Evolutionary conservation across 2,329 filamentous ascomycete species (phyloP).

Genomic region (Tolypocladium inflatum): DNA sequence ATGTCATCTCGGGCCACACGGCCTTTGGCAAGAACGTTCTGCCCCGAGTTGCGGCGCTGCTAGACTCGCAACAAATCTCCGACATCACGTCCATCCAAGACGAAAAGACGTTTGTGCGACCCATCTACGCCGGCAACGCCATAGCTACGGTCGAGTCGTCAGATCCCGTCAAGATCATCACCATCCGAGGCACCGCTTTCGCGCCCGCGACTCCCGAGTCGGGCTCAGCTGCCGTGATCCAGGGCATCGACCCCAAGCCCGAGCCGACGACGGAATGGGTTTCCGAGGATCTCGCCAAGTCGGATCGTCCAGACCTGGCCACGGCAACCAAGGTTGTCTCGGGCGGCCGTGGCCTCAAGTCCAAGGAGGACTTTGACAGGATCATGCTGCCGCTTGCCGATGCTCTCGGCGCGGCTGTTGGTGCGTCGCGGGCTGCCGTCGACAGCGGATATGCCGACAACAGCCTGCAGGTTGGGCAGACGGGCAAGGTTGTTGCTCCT

Average conservation of each 20-base stretch:
- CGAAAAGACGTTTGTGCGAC: slow-evolving; percentile 90
- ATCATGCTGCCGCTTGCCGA: slow-evolving; percentile 90
- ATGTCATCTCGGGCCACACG: slow-evolving; percentile 82
- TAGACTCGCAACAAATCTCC: slow-evolving; percentile 89
- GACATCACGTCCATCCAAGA: slow-evolving; percentile 81
- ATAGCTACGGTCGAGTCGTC: slow-evolving; percentile 91
- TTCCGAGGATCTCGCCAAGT: slow-evolving; percentile 85
- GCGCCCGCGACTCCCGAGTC: slow-evolving; percentile 60
- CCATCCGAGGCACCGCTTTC: slow-evolving; percentile 89
- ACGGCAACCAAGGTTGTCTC: slow-evolving; percentile 88
- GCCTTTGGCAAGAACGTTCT: slow-evolving; percentile 95
- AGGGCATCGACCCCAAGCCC: slow-evolving; percentile 74
- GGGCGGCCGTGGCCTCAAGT: slow-evolving; percentile 89
- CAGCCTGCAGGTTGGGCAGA: slow-evolving; percentile 95
- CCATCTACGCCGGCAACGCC: slow-evolving; percentile 96
- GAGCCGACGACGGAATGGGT: slow-evolving; percentile 76
- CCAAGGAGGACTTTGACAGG: slow-evolving; percentile 93
- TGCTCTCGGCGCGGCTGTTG: slow-evolving; percentile 87
- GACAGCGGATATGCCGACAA: slow-evolving; percentile 98
- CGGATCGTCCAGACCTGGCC: slow-evolving; percentile 84
- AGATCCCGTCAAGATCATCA: slow-evolving; percentile 80
- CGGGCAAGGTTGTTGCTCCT: slow-evolving; percentile 95
- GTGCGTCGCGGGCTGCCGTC: slow-evolving; percentile 87
- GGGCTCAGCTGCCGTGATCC: slow-evolving; percentile 67
- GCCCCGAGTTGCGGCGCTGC: slow-evolving; percentile 80